These are phyloP conservation scores for Sideroxylon spinosum DNA, from an alignment of 179 eudicot species.

Conservation along the genomic window DNA sequence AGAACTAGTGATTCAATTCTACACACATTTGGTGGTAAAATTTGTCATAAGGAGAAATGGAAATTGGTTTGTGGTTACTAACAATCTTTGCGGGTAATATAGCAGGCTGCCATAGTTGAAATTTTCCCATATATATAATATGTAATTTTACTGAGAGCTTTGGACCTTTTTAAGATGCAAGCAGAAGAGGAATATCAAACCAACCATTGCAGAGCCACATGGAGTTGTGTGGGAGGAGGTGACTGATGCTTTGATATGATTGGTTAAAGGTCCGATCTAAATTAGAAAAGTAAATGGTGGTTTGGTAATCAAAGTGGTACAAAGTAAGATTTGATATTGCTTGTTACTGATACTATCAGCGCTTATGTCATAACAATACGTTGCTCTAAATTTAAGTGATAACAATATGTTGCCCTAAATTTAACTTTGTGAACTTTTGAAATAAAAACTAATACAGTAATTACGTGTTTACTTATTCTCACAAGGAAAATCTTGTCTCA, in stretches of 20 bases:
- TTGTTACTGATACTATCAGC: neutral
- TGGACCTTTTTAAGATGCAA: neutral
- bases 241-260: neutral
- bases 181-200: neutral
- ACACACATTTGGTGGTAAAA: neutral
- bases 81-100: neutral
- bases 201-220: neutral
- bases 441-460: neutral
- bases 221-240: neutral
- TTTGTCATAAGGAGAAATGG: neutral
- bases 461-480: neutral
- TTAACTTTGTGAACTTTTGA: slow-evolving; percentile 2
- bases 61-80: too few species aligned
- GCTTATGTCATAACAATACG: neutral
- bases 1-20: neutral
- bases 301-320: neutral
- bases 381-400: neutral
- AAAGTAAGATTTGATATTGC: neutral
- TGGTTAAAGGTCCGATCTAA: neutral
- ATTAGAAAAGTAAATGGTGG: neutral
- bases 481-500: neutral
- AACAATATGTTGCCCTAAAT: neutral
- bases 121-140: neutral
- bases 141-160: neutral
- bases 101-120: neutral